Base-by-base conservation (phyloP, 208 protist genomes). In the Trypanosoma brucei region DNA sequence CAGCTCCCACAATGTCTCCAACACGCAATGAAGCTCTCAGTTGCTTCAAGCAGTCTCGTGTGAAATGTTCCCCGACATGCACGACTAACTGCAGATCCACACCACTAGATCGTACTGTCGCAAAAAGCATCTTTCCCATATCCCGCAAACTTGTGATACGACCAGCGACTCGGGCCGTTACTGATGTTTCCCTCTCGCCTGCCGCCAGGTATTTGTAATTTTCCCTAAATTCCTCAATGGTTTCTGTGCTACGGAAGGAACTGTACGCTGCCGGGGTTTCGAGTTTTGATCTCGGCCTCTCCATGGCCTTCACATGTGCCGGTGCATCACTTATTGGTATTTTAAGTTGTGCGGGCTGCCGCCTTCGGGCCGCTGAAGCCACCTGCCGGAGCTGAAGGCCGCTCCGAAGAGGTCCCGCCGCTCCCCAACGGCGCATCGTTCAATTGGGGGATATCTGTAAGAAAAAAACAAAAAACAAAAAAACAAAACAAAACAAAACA, bases 1-100 rank as follows among this genome's bases (percentile, higher is more conserved):
- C 83, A n/a, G 76, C 82, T 9, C 91, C 91, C 57, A 97, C 57
- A 60, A 95, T 88, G 59, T 97, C 93, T 2, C 93, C 93, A 14
- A 82, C 65, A 5, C 79, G 80, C 30, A 95, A 31, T 4, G 70
- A 59, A 11, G 64, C 62, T 36, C 62, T 76, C 50, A 93, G 65
- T 8, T 70, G 53, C 57, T 81, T 78, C 13, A 95, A 68, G 37
- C 77, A 70, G 8, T 70, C 72, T 65, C 81, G 83, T 22, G 64
- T 75, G 59, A 89, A 78, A 31, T 64, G 39, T 11, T 77, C 76
- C 31, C 59, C 70, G 3, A 86, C 86, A 59, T 85, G 83, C 3
- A 71, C 72, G 2, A 92, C 63, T 22, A 95, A 59, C 73, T 95
- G 89, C 64, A 95, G 65, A 45, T 81, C 62, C n/a, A 51, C 58